These are phyloP conservation scores for Lactarius hengduanensis DNA, from an alignment of 768 basidiomycete species.

Conservation along the genomic window DNA sequence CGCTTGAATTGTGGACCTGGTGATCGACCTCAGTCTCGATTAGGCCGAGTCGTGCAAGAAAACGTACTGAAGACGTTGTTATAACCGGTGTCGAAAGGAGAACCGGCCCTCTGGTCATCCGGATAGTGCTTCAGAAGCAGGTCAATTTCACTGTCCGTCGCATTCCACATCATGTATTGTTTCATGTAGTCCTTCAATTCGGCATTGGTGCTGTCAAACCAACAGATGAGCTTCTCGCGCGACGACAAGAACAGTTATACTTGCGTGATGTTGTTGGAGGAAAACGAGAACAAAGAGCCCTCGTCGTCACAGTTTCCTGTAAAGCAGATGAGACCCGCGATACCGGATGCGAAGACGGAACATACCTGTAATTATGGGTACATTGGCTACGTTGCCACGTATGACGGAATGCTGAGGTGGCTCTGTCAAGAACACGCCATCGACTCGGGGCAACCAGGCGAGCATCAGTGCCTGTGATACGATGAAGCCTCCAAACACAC, in stretches of 20 bases:
- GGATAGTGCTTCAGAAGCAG: slow-evolving; percentile 30
- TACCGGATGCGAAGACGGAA: neutral
- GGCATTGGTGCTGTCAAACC: neutral
- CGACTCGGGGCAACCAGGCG: slow-evolving; percentile 33
- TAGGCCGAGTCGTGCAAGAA: neutral
- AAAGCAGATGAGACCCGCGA: slow-evolving; percentile 3
- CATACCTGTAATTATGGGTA: slow-evolving; percentile 31
- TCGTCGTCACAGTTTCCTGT: slow-evolving; percentile 58
- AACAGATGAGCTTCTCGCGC: neutral
- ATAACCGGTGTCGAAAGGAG: slow-evolving; percentile 27
- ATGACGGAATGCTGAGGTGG: slow-evolving; percentile 29
- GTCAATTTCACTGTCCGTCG: slow-evolving; percentile 26
- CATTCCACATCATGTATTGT: slow-evolving; percentile 32
- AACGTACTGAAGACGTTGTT: slow-evolving; percentile 34
- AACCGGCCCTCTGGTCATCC: slow-evolving; percentile 20
- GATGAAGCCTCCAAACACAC: neutral
- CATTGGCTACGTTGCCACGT: slow-evolving; percentile 27
- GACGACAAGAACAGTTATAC: slow-evolving; percentile 2
- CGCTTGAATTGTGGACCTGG: slow-evolving; percentile 27
- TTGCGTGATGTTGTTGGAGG: slow-evolving; percentile 35
- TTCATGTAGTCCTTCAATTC: slow-evolving; percentile 16
- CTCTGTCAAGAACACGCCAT: slow-evolving; percentile 32
- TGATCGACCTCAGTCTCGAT: neutral
- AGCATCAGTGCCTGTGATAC: slow-evolving; percentile 29
- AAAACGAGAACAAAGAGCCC: slow-evolving; percentile 44